Evolutionary conservation across 225 moss, liverwort and hornwort genomes (phyloP).

Genomic region (Pleurozium schreberi): DNA sequence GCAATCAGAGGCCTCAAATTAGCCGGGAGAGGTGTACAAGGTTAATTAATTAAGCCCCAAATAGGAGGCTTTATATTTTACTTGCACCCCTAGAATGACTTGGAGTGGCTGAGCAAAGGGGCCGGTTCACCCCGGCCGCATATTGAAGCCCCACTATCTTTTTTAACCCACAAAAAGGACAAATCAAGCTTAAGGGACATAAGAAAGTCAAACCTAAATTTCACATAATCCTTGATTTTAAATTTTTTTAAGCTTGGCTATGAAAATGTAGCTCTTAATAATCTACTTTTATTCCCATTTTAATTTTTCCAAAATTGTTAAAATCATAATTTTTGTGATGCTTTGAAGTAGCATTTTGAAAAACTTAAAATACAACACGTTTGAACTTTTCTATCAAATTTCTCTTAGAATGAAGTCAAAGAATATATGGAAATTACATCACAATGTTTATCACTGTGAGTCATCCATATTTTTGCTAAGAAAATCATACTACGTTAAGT

Average conservation of each 20-base stretch:
- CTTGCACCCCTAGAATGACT: no score
- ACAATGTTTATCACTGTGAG: rapidly evolving
- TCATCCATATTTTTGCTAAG: not conserved
- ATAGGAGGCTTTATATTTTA: no score
- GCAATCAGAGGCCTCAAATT: no score
- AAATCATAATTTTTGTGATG: not conserved
- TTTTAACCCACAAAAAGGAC: not conserved
- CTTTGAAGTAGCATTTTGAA: not conserved
- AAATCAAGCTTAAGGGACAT: not conserved
- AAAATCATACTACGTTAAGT: not conserved
- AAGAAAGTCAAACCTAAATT: not conserved
- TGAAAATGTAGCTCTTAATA: not conserved
- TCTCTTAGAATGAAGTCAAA: not conserved
- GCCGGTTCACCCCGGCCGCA: no score
- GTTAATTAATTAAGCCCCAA: no score
- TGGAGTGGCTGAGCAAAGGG: no score
- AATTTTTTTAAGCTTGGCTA: not conserved
- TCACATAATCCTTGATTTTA: not conserved
- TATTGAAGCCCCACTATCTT: no score
- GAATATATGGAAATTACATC: not conserved
- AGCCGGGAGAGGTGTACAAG: no score
- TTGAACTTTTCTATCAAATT: not conserved
- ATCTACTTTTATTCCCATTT: not conserved
- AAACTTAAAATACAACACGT: not conserved
- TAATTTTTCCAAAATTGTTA: not conserved